phyloP scores from a whole-genome alignment of 371 early-diverging fungal species.

The Polyrhizophydium stewartii region DNA sequence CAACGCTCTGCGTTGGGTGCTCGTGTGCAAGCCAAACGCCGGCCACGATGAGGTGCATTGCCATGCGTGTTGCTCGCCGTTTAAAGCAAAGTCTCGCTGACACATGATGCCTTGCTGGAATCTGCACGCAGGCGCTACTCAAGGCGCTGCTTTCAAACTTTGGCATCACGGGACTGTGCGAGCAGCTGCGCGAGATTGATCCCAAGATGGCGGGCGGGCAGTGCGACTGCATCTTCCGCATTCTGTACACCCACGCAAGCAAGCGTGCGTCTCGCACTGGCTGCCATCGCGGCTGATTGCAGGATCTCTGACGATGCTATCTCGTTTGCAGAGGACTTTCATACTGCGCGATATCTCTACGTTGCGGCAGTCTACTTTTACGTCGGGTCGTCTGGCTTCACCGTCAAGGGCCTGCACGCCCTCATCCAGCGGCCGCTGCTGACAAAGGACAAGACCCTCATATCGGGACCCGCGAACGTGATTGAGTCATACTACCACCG shows the following conservation, averaged over 20 bases:
- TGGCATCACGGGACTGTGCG: background rate
- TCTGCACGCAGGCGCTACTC: no score
- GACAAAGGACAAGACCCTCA: background rate
- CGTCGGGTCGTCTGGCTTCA: background rate
- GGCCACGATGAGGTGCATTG: no score
- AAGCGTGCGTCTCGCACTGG: background rate
- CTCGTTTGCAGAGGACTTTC: background rate
- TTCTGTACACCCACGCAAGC: background rate
- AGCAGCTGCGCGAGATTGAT: background rate
- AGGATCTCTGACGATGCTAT: background rate
- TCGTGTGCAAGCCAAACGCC: background rate
- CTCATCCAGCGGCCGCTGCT: slow-evolving; percentile 1
- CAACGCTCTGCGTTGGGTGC: slow-evolving; percentile 2
- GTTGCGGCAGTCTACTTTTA: background rate
- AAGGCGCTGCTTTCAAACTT: background rate
- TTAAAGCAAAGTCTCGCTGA: no score
- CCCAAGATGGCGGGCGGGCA: background rate
- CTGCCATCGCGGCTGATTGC: background rate
- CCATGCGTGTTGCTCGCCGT: no score
- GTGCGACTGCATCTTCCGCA: background rate
- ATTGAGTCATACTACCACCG: background rate
- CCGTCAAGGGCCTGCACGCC: background rate
- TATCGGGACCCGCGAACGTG: background rate
- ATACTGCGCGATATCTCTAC: background rate
- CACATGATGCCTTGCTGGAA: no score